Evolutionary conservation across 805 yeast genomes (phyloP), one percentile per base, ranked within the genome.

Genomic region (Clavispora carvajalis): DNA sequence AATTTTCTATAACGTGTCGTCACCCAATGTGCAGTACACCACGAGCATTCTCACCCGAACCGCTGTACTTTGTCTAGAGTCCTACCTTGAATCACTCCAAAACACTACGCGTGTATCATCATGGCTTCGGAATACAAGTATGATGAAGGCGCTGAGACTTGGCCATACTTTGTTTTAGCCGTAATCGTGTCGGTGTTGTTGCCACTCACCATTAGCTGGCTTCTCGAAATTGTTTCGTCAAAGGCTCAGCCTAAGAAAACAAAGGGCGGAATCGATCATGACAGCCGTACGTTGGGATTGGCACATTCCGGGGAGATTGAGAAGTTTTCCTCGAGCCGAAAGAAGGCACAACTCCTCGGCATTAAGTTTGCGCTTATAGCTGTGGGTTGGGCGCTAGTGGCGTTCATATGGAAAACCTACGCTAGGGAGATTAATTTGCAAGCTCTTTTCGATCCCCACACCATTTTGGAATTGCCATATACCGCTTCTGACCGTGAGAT

Each of bases 121-220:
- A 65, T 65, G 71, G 69, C 67, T 25, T 64, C 72, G 31, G 68
- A 82, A 53, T 85, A 84, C 62, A 79, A 80, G 31, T 89, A 89
- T 61, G 97, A 89, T 66, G 96, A 89, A 59, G 79, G 79, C 46
- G 81, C 90, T 37, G 93, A 86, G 53, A 87, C 93, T 2, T 89
- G 96, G 96, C 97, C 97, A 30, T 88, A 82, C 59, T 90, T 90
- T 56, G 76, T 84, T 38, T 60, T 85, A 55, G 89, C 96, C 3
- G 65, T 86, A 37, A 63, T 84, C 38, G 67, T 85, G 19, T 76
- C 85, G 44, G 76, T 80, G 15, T 69, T 86, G 44, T 59, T 87
- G 29, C 96, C 96, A 6, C 51, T 74, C 45, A 80, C 88, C 10
- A 41, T 73, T 12, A 51, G 46, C 33, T 68, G 61, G 53, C 34